Conservation (phyloP, 2,329 filamentous ascomycete species). For the Neoscytalidium dimidiatum region DNA sequence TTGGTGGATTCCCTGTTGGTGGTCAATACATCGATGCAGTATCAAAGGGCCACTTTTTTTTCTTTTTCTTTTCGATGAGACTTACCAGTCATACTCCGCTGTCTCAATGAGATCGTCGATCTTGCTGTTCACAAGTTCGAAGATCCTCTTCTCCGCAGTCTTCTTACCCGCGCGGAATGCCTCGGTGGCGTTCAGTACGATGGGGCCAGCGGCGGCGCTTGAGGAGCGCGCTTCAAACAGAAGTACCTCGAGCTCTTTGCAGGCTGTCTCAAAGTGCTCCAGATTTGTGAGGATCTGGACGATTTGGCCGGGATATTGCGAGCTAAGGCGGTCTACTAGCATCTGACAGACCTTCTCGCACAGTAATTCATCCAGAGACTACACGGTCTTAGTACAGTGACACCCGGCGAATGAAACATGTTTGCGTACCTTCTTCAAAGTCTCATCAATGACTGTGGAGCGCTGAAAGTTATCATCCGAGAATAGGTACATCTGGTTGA, state of each 20-base stretch:
- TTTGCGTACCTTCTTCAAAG: conserved; percentile 68
- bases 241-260: conserved; percentile 82
- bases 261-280: conserved; percentile 94
- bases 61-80: neutral
- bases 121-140: conserved; percentile 97
- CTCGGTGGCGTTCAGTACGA: conserved; percentile 79
- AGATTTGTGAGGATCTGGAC: conserved; percentile 98
- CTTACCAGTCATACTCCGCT: conserved; percentile 91
- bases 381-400: neutral
- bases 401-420: neutral
- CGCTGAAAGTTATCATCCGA: conserved; percentile 95
- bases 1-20: conserved; percentile 20
- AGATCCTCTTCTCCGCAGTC: conserved; percentile 94
- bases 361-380: conserved; percentile 90
- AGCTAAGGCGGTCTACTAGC: conserved; percentile 82
- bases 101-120: conserved; percentile 97
- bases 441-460: conserved; percentile 86
- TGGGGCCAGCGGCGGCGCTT: conserved; percentile 75
- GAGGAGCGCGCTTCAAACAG: conserved; percentile 83
- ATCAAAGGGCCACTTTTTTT: too few species aligned
- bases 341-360: conserved; percentile 89
- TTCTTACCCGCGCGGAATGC: conserved; percentile 90
- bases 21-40: too few species aligned
- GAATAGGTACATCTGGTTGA: conserved; percentile 98
- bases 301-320: conserved; percentile 95